Percentiles rank a stretch among this genome's conserved stretches.
These are phyloP conservation scores for Hemisphaericaspora xylofermentans DNA, from an alignment of 1,139 yeast genomes.

Conservation along the genomic window DNA sequence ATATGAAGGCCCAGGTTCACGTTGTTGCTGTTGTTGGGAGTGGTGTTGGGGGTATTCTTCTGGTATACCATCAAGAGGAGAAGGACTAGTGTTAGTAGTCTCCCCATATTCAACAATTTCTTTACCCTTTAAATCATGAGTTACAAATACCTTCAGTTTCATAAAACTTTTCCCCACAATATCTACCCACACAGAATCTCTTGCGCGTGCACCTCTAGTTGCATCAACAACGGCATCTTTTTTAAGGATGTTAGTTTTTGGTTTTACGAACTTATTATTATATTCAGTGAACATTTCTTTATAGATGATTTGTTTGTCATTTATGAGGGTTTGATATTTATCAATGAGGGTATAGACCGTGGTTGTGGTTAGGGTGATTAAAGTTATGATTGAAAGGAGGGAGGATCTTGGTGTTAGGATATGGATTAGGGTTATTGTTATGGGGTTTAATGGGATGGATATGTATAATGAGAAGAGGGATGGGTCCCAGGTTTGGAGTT, in stretches of 20 bases:
- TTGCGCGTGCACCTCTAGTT: constrained; percentile 39
- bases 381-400: constrained; percentile 35
- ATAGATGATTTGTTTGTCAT: constrained; percentile 60
- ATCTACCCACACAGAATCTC: constrained; percentile 29
- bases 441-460: constrained; percentile 59
- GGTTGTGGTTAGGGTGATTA: constrained; percentile 37
- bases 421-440: constrained; percentile 40
- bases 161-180: constrained; percentile 29
- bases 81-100: neutral
- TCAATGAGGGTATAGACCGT: constrained; percentile 38
- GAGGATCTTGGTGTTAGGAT: constrained; percentile 32
- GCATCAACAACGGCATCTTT: constrained; percentile 71
- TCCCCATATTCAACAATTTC: constrained; percentile 16
- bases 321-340: constrained; percentile 47
- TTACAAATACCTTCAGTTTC: constrained; percentile 43
- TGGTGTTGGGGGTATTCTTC: neutral
- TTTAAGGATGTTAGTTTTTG: constrained; percentile 50
- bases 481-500: constrained; percentile 60
- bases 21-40: neutral
- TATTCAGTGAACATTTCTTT: constrained; percentile 67
- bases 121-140: constrained; percentile 48
- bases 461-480: constrained; percentile 48
- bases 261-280: constrained; percentile 63
- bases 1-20: too few relatives aligned
- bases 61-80: neutral